Evolutionary conservation across 139 green algal genomes (phyloP).

Genomic region (Yamagishiella unicocca): DNA sequence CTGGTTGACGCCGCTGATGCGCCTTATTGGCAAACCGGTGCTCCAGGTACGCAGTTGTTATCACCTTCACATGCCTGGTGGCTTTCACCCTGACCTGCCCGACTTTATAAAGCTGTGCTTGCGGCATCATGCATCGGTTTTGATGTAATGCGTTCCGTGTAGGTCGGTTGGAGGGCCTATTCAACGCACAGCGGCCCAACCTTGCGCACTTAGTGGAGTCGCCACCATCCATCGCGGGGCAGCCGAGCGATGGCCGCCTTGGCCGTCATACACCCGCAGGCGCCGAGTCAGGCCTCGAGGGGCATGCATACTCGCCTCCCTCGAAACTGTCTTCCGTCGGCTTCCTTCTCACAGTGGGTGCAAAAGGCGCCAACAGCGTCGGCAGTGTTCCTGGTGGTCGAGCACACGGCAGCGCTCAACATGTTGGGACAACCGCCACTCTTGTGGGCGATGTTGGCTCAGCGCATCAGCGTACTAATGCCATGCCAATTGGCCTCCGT

Average conservation of each 20-base stretch:
- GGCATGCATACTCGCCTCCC: background rate
- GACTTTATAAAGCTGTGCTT: no score
- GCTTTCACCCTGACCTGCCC: no score
- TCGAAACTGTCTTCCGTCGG: conserved; percentile 21
- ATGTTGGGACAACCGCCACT: background rate
- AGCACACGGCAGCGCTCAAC: background rate
- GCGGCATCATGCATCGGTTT: no score
- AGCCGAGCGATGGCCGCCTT: background rate
- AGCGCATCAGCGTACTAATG: background rate
- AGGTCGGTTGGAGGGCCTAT: background rate
- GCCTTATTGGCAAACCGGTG: background rate
- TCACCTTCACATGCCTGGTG: background rate
- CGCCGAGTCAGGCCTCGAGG: background rate
- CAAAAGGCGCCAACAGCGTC: background rate
- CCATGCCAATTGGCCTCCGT: background rate
- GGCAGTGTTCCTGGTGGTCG: background rate
- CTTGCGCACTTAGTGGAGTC: conserved; percentile 11
- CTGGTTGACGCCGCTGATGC: background rate
- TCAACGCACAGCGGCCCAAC: conserved; percentile 2
- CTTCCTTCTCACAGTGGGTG: background rate
- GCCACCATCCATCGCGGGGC: background rate
- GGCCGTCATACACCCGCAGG: background rate
- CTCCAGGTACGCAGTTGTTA: background rate
- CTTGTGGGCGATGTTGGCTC: background rate
- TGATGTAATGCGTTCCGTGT: no score